Base-by-base conservation (phyloP, 805 yeast species). In the Schwanniomyces vanrijiae region DNA sequence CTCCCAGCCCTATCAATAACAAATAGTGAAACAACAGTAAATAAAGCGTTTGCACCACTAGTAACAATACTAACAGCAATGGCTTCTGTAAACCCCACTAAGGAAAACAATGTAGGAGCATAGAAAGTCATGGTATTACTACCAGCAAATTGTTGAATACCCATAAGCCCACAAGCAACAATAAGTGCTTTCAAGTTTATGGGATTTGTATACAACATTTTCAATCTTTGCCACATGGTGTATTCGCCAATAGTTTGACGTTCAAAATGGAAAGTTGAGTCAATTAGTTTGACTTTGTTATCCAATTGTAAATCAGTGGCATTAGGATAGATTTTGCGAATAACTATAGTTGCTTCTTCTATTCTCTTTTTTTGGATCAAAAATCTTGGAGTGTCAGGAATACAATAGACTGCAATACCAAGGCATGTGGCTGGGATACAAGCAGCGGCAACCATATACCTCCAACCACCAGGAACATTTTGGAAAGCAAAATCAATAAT, bases 121-220 rank as follows among this genome's bases (percentile, higher is more conserved):
- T 81, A 82, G 72, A 82, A 82, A 77, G 82, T 79, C 71, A 81
- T 73, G 48, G 79, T 81, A 58, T 82, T 82, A 74, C 78, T 76
- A 50, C 86, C 87, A 14, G 82, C 75, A 53, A 81, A 63, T 56
- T 81, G 85, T 55, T 76, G 80, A 28, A 28, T 28, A 13, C 33
- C 33, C 33, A 80, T 69, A 62, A 81, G 85, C 45, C 82, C 77
- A 54, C 67, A 73, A 39, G 76, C 56, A 47, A 83, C 85, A 42
- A 75, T 73, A 48, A 72, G 47, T 41, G 86, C 80, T 61, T 86
- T 71, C 47, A 28, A 28, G 16, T 40, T 40, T 20, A 25, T 10
- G 10, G 42, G 42, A 38, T 38, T 38, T 21, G 41, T 38, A 24
- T 38, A 38, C 20, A 40, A 22, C 19, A 40, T 22, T 18, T 22